Percentiles rank a stretch among this genome's conserved stretches.
Evolutionary conservation across 306 rosid species (phyloP).

Genomic region (Dryas octopetala): DNA sequence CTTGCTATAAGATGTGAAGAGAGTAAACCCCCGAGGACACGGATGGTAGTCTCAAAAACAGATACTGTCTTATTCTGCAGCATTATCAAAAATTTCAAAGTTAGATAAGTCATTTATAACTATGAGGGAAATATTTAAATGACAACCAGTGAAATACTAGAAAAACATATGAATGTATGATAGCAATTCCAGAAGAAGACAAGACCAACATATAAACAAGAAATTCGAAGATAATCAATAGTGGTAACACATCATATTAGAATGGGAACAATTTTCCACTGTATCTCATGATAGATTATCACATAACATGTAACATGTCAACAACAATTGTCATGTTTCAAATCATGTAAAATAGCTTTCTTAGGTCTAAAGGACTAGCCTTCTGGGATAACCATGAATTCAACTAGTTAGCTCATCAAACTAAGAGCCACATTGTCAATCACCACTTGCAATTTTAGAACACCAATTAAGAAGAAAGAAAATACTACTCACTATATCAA

Average conservation of each 20-base stretch:
- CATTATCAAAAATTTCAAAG: not conserved
- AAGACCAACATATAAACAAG: not conserved
- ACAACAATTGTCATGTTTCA: not conserved
- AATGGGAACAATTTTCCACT: not conserved
- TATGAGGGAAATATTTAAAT: not conserved
- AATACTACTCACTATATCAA: constrained; percentile 80
- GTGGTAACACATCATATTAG: not conserved
- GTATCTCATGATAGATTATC: not conserved
- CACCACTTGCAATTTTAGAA: not conserved
- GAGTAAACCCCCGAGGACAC: constrained; percentile 88
- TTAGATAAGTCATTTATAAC: constrained; percentile 7
- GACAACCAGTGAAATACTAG: not conserved
- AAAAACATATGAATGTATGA: not conserved
- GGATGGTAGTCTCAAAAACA: constrained; percentile 83
- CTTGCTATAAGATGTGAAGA: constrained; percentile 90
- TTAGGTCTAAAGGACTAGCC: not conserved
- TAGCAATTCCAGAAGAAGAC: not conserved
- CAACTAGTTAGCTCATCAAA: not conserved
- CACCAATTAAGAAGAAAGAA: not conserved
- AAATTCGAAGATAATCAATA: not conserved
- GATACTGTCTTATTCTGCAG: constrained; percentile 97
- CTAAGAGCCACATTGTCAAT: not conserved
- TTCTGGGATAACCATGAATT: not conserved
- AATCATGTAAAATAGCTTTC: not conserved
- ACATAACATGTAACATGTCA: not conserved